phyloP scores from a whole-genome alignment of 495 filamentous ascomycete species.

The Annulohypoxylon nitens region DNA sequence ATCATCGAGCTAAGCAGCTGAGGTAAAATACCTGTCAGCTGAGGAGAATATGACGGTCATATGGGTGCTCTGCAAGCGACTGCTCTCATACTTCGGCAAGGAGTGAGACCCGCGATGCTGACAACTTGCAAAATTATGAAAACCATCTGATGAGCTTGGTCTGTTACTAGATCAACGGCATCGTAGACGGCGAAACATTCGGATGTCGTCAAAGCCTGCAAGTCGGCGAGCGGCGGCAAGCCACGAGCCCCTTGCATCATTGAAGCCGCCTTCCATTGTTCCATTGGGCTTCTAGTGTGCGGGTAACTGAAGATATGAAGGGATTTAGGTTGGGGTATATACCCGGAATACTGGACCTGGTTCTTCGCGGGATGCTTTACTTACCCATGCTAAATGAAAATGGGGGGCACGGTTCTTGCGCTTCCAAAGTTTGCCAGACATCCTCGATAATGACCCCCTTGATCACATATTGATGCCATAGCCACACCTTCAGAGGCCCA shows the following conservation, averaged over 20 bases:
- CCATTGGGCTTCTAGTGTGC: slow-evolving; percentile 43
- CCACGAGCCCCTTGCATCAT: slow-evolving; percentile 46
- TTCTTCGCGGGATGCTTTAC: slow-evolving; percentile 10
- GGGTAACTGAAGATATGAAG: slow-evolving; percentile 36
- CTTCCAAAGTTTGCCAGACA: background rate
- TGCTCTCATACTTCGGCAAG: background rate
- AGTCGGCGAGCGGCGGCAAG: slow-evolving; percentile 40
- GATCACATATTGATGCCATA: slow-evolving; percentile 10
- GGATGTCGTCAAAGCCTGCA: slow-evolving; percentile 38
- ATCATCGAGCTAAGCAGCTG: background rate
- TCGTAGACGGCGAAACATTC: slow-evolving; percentile 11
- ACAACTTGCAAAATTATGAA: background rate
- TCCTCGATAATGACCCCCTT: background rate
- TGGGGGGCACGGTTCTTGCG: background rate
- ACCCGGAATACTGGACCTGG: slow-evolving; percentile 23
- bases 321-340: slow-evolving; percentile 25
- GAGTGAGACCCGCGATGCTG: too few relatives aligned
- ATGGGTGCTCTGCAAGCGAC: background rate
- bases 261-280: slow-evolving; percentile 38
- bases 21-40: background rate
- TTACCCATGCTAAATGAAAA: slow-evolving; percentile 1
- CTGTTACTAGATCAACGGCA: slow-evolving; percentile 10
- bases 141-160: slow-evolving; percentile 6
- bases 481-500: background rate
- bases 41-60: background rate